Conservation (phyloP, 2,329 filamentous ascomycete genomes). For the Ophiostoma australiae region DNA sequence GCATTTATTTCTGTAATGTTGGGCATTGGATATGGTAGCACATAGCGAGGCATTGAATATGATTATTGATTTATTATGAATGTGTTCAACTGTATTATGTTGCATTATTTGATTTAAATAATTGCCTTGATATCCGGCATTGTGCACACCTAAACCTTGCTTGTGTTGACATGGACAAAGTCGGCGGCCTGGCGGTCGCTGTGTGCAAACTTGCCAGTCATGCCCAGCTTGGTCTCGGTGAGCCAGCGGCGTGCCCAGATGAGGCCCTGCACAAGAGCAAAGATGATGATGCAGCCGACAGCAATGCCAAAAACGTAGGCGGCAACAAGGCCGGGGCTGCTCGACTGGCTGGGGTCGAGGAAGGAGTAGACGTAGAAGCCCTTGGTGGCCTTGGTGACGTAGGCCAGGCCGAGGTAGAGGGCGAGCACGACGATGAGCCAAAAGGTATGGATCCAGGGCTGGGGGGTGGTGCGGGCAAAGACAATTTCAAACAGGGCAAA, state of each 20-base stretch:
- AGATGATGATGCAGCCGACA: constrained; percentile 49
- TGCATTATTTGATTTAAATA: not conserved
- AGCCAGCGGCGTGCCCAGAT: constrained; percentile 49
- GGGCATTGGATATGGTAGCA: not conserved
- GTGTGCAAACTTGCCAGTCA: constrained; percentile 37
- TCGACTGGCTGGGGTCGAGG: constrained; percentile 55
- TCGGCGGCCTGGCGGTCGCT: constrained; percentile 12
- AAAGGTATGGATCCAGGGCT: constrained; percentile 60
- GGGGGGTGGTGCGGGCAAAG: constrained; percentile 59
- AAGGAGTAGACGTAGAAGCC: constrained; percentile 75
- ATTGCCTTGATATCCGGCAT: not conserved
- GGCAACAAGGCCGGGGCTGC: constrained; percentile 50
- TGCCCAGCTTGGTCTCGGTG: constrained; percentile 44
- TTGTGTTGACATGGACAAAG: not conserved
- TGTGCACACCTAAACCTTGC: constrained; percentile 3
- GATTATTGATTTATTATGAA: not conserved
- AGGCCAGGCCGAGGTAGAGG: constrained; percentile 68
- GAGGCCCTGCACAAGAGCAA: constrained; percentile 46
- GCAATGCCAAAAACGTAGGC: constrained; percentile 60
- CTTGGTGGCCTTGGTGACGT: constrained; percentile 63
- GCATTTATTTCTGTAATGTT: not conserved
- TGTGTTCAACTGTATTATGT: not conserved
- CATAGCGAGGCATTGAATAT: constrained; percentile 1
- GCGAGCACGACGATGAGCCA: constrained; percentile 66
- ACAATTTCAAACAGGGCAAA: constrained; percentile 74